phyloP scores from a whole-genome alignment of 1,139 yeast genomes.

The Zhuliangozyma blackwelliae region DNA sequence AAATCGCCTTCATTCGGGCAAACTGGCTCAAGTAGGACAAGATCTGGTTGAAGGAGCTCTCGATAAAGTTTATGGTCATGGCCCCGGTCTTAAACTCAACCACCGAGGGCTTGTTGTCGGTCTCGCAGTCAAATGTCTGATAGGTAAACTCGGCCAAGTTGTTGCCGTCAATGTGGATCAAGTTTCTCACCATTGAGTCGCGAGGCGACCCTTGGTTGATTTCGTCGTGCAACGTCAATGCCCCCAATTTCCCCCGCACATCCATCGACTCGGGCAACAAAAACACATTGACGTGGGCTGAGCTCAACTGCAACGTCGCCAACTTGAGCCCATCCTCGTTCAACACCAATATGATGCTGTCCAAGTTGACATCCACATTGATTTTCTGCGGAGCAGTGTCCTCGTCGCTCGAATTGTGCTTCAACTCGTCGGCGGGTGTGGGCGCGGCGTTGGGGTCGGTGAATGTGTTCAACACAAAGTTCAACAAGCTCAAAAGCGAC shows the following conservation, averaged over 20 bases:
- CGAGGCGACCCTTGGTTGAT: conserved; percentile 58
- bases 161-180: conserved; percentile 77
- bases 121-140: conserved; percentile 68
- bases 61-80: conserved; percentile 69
- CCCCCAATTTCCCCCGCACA: conserved; percentile 73
- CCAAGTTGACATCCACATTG: conserved; percentile 63
- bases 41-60: conserved; percentile 70
- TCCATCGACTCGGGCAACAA: conserved; percentile 77
- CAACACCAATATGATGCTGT: conserved; percentile 68
- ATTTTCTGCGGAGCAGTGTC: conserved; percentile 68
- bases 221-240: conserved; percentile 74
- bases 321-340: conserved; percentile 82
- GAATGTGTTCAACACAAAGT: conserved; percentile 81
- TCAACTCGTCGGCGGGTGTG: conserved; percentile 62
- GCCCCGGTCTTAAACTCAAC: conserved; percentile 73
- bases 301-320: conserved; percentile 73
- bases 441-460: conserved; percentile 74
- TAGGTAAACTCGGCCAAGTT: conserved; percentile 80
- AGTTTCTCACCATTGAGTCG: conserved; percentile 57
- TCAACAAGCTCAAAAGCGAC: conserved; percentile 72
- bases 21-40: conserved; percentile 68
- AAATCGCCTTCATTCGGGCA: conserved; percentile 79
- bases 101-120: conserved; percentile 42
- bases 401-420: conserved; percentile 55
- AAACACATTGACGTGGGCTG: conserved; percentile 65